Base-by-base conservation (phyloP, 768 basidiomycete species). In the Russula olivacea region DNA sequence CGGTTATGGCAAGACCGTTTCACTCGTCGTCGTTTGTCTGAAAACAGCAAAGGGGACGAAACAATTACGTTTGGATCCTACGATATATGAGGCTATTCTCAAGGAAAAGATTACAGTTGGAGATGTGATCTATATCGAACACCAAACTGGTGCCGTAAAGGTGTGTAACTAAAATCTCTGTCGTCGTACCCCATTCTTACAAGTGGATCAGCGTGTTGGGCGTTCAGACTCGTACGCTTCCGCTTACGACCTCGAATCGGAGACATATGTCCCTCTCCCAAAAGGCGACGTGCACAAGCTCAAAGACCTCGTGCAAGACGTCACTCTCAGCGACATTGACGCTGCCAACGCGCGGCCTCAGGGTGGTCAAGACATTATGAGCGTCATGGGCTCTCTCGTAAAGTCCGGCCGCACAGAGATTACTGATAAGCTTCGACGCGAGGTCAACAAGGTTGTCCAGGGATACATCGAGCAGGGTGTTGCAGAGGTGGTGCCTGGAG, bases 311-410 rank as follows among this genome's bases (percentile, higher is more conserved):
- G 91, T 98, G 1, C 94, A 98, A 73, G 93, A 96, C 66, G 89
- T 98, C 48, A 96, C 93, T 0, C 78, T 98, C 5, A 93, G 95
- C 55, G 96, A 98, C 71, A 80, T 98, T 40, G 96, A 98, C 72
- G 90, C 93, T 47, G 96, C 96, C 4, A 99, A 99, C 72, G 95
- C 94, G 4, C 83, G 93, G 30, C 96, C 96, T 14, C 93, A 91
- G 71, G 91, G 97, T 21, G 95, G 96, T 2, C 96, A 98, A 74
- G 96, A 98, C 69, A 97, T 98, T 73, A 98, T 98, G 95, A 91
- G 89, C 71, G 93, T 98, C 28, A 98, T 99, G 96, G 88, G 64
- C 72, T 87, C 78, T 69, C 79, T 98, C 15, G 91, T 97, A 66
- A 96, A 93, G 74, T 93, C 86, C 43, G 88, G 93, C 19, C 78